These are phyloP conservation scores for Penicillium ochrochloron DNA, from an alignment of 495 filamentous ascomycete genomes.

Conservation along the genomic window DNA sequence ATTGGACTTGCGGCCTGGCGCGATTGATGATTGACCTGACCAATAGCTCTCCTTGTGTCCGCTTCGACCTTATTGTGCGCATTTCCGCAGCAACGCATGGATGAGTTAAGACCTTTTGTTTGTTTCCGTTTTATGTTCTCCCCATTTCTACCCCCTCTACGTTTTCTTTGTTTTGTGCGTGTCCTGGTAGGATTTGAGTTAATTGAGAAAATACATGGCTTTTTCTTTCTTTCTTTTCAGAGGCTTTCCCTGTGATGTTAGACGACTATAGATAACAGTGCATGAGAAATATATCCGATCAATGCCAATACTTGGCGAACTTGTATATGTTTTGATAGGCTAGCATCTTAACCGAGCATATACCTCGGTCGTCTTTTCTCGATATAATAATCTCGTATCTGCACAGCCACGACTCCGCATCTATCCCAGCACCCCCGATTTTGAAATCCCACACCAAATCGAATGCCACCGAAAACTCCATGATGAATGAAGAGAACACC, in stretches of 20 bases:
- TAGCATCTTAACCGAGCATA: neutral
- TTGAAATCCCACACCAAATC: too few relatives aligned
- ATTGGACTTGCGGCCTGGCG: constrained; percentile 20
- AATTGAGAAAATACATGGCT: constrained; percentile 30
- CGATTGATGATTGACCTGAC: constrained; percentile 14
- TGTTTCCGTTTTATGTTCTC: neutral
- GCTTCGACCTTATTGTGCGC: constrained; percentile 1
- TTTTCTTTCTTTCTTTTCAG: constrained; percentile 4
- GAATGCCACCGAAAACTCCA: constrained; percentile 24
- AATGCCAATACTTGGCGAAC: neutral
- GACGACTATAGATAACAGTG: constrained; percentile 5
- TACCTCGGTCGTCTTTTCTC: constrained; percentile 11
- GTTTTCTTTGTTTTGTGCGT: constrained; percentile 16
- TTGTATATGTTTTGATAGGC: neutral
- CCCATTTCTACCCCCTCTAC: neutral
- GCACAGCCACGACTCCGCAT: constrained; percentile 6
- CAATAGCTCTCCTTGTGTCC: constrained; percentile 1
- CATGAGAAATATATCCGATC: neutral
- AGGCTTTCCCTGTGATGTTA: neutral
- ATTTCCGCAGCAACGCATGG: constrained; percentile 20
- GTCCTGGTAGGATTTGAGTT: constrained; percentile 24
- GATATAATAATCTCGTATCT: constrained; percentile 9
- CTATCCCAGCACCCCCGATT: neutral
- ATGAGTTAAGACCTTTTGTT: constrained; percentile 18
- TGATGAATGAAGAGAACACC: constrained; percentile 33